A percentile compares a stretch with the other conserved stretches of the same genome.
Evolutionary conservation across 169 alveolate genomes (phyloP).

Genomic region (Cystoisospora suis): DNA sequence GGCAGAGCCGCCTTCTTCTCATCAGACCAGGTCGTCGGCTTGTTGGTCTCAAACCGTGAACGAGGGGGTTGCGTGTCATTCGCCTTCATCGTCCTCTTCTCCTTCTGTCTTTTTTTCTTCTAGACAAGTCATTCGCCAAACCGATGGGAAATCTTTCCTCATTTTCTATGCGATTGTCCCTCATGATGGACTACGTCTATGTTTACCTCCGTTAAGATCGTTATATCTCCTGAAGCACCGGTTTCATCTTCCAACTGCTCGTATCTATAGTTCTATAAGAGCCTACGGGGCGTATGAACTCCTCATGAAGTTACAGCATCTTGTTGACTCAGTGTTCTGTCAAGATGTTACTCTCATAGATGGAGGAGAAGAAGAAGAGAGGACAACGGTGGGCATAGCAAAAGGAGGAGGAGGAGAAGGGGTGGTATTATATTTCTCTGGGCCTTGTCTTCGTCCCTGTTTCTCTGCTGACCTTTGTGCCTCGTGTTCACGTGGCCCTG

Average conservation of each 20-base stretch:
- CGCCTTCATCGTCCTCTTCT: background rate
- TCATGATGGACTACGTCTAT: slow-evolving; percentile 7
- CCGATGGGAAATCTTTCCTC: background rate
- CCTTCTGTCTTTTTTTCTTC: background rate
- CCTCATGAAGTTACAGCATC: slow-evolving; percentile 33
- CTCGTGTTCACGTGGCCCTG: background rate
- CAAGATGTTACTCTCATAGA: background rate
- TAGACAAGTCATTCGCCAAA: background rate
- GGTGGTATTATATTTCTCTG: background rate
- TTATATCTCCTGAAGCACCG: slow-evolving; percentile 40
- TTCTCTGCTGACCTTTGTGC: no score
- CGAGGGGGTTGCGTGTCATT: background rate
- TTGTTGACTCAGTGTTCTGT: background rate
- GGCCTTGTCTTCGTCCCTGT: background rate
- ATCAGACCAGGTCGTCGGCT: background rate
- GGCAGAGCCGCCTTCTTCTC: background rate
- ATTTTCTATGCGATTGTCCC: slow-evolving; percentile 15
- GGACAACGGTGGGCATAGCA: no score
- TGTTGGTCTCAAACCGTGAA: background rate
- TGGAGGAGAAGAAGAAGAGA: background rate
- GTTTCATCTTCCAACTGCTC: slow-evolving; percentile 48
- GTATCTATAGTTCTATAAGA: slow-evolving; percentile 2
- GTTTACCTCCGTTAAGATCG: slow-evolving; percentile 49
- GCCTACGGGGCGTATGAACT: slow-evolving; percentile 31
- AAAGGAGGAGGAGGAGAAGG: background rate